These are phyloP conservation scores for Rhododendron henanense DNA, from an alignment of 148 eudicot species.

Conservation along the genomic window DNA sequence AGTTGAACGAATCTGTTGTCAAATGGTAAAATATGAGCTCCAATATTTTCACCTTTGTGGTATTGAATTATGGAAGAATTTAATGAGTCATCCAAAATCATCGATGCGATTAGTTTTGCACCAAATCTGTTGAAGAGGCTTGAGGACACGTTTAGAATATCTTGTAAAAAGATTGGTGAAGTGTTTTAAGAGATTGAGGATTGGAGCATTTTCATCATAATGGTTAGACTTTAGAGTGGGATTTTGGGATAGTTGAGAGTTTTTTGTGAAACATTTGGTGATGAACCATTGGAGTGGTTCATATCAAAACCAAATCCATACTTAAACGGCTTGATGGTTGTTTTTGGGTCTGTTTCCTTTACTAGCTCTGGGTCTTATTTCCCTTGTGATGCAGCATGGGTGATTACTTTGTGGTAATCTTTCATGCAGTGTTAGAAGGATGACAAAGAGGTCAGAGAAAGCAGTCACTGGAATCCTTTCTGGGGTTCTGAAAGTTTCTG, in stretches of 20 bases:
- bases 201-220: background rate
- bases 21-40: background rate
- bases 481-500: conserved; percentile 78
- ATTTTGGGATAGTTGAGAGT: background rate
- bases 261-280: background rate
- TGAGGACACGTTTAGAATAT: background rate
- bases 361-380: background rate
- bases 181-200: background rate
- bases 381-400: background rate
- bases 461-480: conserved; percentile 61
- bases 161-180: background rate
- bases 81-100: background rate
- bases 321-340: background rate
- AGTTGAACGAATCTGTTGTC: background rate
- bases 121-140: background rate
- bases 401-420: background rate
- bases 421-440: conserved; percentile 49
- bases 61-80: background rate
- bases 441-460: conserved; percentile 75
- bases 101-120: background rate
- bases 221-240: background rate
- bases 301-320: background rate
- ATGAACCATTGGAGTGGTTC: background rate
- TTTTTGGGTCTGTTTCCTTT: background rate
- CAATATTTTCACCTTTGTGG: background rate